phyloP scores from a whole-genome alignment of 352 stramenopile genomes.

The Aphanomyces cochlioides region DNA sequence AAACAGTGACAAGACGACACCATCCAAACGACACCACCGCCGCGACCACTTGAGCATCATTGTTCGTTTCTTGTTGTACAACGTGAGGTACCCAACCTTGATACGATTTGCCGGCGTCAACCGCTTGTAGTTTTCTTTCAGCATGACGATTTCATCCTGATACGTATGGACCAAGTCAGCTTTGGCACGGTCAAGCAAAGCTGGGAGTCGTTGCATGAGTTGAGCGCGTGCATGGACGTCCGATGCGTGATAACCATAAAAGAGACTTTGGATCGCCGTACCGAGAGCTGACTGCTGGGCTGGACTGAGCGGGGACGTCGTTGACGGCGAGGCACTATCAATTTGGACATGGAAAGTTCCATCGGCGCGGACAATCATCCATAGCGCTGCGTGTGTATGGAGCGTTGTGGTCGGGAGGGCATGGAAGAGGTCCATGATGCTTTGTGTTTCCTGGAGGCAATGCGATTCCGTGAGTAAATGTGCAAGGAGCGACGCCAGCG shows the following conservation, averaged over 20 bases:
- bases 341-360: not conserved
- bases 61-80: conserved; percentile 56
- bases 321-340: not conserved
- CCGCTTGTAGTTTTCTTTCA: conserved; percentile 82
- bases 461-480: conserved; percentile 8
- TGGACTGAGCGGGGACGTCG: not conserved
- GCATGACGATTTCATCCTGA: conserved; percentile 73
- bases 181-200: conserved; percentile 62
- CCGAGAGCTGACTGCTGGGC: not conserved
- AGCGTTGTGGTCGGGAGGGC: not conserved
- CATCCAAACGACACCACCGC: conserved; percentile 76
- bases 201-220: conserved; percentile 67
- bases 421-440: not conserved
- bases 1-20: conserved; percentile 72
- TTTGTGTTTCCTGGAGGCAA: not conserved
- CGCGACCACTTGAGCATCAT: conserved; percentile 75
- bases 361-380: not conserved
- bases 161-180: conserved; percentile 81
- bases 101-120: conserved; percentile 72
- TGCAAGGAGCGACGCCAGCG: not conserved
- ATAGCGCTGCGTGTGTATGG: not conserved
- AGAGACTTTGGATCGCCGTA: conserved; percentile 60
- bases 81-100: conserved; percentile 71
- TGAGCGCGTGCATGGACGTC: conserved; percentile 49
- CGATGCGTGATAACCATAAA: conserved; percentile 71